Conservation (phyloP, 129 eudicot species). For the Flaveria robusta region DNA sequence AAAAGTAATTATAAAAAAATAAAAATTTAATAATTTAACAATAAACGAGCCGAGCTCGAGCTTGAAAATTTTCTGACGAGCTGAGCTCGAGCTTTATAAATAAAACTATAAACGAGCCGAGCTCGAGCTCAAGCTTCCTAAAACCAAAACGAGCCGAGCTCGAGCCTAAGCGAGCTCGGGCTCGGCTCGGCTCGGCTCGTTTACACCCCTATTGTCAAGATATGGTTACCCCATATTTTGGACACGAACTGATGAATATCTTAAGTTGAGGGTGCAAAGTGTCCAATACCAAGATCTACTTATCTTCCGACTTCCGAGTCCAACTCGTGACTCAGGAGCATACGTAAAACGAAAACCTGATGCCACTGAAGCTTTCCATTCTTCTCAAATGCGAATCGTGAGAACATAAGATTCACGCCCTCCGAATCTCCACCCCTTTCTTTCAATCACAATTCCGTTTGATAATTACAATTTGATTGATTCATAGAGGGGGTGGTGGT, state of each 20-base stretch:
- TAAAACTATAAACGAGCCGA: too few relatives aligned
- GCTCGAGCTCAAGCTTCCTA: too few relatives aligned
- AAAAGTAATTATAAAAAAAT: too few relatives aligned
- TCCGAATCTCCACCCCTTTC: constrained; percentile 37
- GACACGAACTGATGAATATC: not conserved
- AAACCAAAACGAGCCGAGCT: too few relatives aligned
- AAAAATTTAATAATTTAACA: too few relatives aligned
- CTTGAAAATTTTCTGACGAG: too few relatives aligned
- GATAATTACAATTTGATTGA: constrained; percentile 30
- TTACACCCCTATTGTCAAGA: too few relatives aligned
- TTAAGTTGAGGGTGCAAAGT: not conserved
- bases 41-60: too few relatives aligned
- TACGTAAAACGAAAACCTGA: constrained; percentile 36
- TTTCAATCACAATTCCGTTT: constrained; percentile 26
- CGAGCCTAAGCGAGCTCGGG: too few relatives aligned
- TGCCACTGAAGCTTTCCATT: constrained; percentile 9
- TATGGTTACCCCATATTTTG: too few relatives aligned
- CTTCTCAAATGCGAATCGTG: constrained; percentile 28
- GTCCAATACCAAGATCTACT: not conserved
- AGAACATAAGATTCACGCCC: constrained; percentile 29
- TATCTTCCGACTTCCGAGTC: constrained; percentile 22
- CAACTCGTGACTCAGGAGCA: constrained; percentile 31
- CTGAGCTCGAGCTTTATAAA: too few relatives aligned
- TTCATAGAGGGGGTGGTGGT: constrained; percentile 39
- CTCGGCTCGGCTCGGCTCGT: too few relatives aligned